Evolutionary conservation across 1,139 yeast species (phyloP), one percentile per base, ranked within the genome.

Genomic region (Lodderomyces beijingensis): DNA sequence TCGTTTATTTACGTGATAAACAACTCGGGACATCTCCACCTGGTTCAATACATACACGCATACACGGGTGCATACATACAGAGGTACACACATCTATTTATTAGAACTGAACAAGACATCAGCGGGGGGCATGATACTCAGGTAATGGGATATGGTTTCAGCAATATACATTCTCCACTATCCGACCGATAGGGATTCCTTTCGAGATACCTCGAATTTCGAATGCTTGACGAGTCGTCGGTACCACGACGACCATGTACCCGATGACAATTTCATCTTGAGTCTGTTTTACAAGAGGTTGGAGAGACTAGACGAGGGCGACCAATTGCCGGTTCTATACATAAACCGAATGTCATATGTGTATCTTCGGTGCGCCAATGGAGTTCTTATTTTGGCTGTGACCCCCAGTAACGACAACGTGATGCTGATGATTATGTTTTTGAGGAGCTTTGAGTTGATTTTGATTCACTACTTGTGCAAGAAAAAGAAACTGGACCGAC

Each of bases 371-470:
- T 56, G 57, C 25, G 57, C 47, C 8, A 49, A 61, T 37, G 62
- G 58, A 37, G 43, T 68, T 5, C 32, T 59, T 6, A 33, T 64
- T 13, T 30, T 67, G 36, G 61, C 62, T 4, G 67, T 58, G 5
- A 48, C 66, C 1, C 40, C 51, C n/a, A 37, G 42, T 24, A 67
- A 67, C 38, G 42, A 53, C 22, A 58, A 65, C 45, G 68, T 59
- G 19, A 65, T 68, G 72, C 69, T 60, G 66, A 53, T 56, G 21
- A 51, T 66, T 8, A 45, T 62, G 23, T 65, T 65, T 36, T 49
- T 67, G 13, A 50, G 57, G 34, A 54, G 58, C 32, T 57, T 67
- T 37, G 55, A 59, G 34, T 45, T 49, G 12, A 51, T 64, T 4
- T 40, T 67, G 27, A 41, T 43, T 26, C 62, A 56, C 30, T 67